A percentile compares a stretch with the other conserved stretches of the same genome.
Conservation (phyloP, 257 asterid species). For the Hygrophila difformis region DNA sequence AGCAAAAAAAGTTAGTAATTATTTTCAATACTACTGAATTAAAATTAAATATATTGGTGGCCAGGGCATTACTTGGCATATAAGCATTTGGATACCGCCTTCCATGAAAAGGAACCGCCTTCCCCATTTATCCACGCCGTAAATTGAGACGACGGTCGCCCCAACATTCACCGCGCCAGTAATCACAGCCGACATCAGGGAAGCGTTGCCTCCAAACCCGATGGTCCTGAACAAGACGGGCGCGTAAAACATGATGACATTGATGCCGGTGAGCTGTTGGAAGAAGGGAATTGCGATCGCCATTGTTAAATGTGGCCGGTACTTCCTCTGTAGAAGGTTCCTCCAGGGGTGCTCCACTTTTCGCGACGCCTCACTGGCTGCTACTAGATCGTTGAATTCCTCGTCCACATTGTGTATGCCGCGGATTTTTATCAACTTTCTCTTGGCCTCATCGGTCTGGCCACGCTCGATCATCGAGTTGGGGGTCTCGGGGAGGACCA, state of each 20-base stretch:
- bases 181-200: slow-evolving; percentile 34
- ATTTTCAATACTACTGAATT: too few species aligned
- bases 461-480: slow-evolving; percentile 51
- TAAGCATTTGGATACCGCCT: slow-evolving; percentile 18
- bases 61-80: slow-evolving; percentile 40
- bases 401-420: slow-evolving; percentile 35
- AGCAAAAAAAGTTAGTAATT: background rate
- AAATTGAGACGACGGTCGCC: slow-evolving; percentile 33
- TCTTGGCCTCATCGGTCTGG: slow-evolving; percentile 24
- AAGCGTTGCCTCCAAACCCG: slow-evolving; percentile 29
- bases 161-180: slow-evolving; percentile 38
- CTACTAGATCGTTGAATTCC: slow-evolving; percentile 38
- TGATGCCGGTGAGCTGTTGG: slow-evolving; percentile 20
- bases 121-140: slow-evolving; percentile 48
- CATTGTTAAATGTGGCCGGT: slow-evolving; percentile 41
- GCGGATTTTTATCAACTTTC: slow-evolving; percentile 23
- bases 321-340: slow-evolving; percentile 30
- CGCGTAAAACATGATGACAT: slow-evolving; percentile 50
- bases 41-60: too few species aligned
- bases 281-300: slow-evolving; percentile 37
- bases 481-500: slow-evolving; percentile 47
- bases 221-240: slow-evolving; percentile 40
- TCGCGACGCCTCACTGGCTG: slow-evolving; percentile 40
- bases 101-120: slow-evolving; percentile 29
- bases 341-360: slow-evolving; percentile 40